Evolutionary conservation across 345 rosid genomes (phyloP).

Genomic region (Rhizophora mangle): DNA sequence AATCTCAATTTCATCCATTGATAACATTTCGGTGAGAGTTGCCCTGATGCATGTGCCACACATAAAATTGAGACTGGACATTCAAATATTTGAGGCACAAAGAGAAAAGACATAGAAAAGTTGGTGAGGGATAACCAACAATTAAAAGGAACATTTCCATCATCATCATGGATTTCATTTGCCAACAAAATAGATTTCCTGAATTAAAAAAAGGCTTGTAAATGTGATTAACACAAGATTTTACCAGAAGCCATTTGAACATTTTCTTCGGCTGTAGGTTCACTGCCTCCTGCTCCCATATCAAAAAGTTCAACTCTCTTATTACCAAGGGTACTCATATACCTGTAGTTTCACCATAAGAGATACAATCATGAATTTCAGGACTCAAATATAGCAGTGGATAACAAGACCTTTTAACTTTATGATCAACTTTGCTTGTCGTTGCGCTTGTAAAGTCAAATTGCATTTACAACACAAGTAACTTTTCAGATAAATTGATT

Average conservation of each 20-base stretch:
- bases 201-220: background rate
- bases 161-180: too few relatives aligned
- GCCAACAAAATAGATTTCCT: background rate
- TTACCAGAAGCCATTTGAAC: constrained; percentile 87
- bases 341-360: constrained; percentile 46
- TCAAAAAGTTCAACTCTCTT: constrained; percentile 91
- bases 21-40: too few relatives aligned
- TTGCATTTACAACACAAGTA: background rate
- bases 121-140: too few relatives aligned
- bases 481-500: background rate
- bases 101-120: background rate
- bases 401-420: background rate
- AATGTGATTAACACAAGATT: constrained; percentile 6
- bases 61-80: too few relatives aligned
- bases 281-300: constrained; percentile 89
- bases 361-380: constrained; percentile 11
- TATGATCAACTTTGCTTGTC: background rate
- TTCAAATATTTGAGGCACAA: too few relatives aligned
- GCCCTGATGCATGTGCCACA: too few relatives aligned
- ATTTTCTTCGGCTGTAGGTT: constrained; percentile 80
- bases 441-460: background rate
- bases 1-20: too few relatives aligned
- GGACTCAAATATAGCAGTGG: background rate
- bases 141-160: background rate
- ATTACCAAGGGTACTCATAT: constrained; percentile 80